Base-by-base conservation (phyloP, 257 asterid species). In the Rauvolfia tetraphylla region DNA sequence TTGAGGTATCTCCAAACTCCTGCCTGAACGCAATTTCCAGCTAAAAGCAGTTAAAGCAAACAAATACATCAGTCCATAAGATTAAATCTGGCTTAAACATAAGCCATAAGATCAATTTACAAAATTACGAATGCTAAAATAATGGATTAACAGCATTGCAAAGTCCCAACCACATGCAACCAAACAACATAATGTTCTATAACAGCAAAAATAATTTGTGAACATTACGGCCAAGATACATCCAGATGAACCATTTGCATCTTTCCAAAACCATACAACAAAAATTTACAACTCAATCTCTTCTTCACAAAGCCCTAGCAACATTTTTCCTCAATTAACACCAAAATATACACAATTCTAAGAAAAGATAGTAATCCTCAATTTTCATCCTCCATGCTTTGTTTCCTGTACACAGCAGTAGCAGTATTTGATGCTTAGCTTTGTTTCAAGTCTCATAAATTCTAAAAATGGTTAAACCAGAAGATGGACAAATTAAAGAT, bases 11-110 rank as follows among this genome's bases (percentile, higher is more conserved):
- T 71, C 91, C 96, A 63, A 83, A 86, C 84, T 88, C 96, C 77
- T 88, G 86, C 78, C 88, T 88, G 84, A 91, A 91, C 82, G 98
- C 96, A 83, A 95, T 79, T 83, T 95, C 98, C 41, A 95, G 92
- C 98, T 95, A 41, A 70, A 75, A 81, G 75, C 68, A 77, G 76
- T 15, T 61, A 79, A 77, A 74, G 66, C 65, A 83, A 67, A 58
- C 59, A 73, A 81, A 79, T 56, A 68, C 38, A 78, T 75, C 74
- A 82, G 82, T 68, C 42, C 80, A 75, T 63, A 65, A 44, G 29
- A 80, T 51, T 65, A 39, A 39, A 79, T 53, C 18, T 22, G n/a
- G 48, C 65, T 23, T 34, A 46, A 53, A 72, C 39, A 29, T 29
- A 73, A 65, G 15, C 20, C 9, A 23, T 72, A 63, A 62, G 42